These are phyloP conservation scores for Didymosphaeria variabile DNA, from an alignment of 2,329 filamentous ascomycete genomes.

Conservation along the genomic window DNA sequence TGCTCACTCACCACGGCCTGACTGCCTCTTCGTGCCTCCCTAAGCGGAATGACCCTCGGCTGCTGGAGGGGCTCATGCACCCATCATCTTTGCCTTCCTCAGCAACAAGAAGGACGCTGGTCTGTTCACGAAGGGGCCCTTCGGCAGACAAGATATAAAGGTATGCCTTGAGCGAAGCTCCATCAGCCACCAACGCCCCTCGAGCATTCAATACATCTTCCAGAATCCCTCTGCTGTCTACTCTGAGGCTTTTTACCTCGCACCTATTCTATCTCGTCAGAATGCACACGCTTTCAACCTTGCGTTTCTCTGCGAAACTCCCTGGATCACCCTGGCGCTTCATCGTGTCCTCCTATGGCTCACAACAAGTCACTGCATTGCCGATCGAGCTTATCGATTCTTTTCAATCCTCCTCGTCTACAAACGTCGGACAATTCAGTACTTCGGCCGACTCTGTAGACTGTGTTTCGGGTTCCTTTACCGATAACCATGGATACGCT, in stretches of 20 bases:
- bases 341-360: neutral
- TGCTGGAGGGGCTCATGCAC: conserved; percentile 17
- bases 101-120: conserved; percentile 13
- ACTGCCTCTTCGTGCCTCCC: conserved; percentile 18
- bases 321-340: neutral
- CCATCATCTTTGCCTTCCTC: conserved; percentile 17
- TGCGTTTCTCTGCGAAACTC: conserved; percentile 7
- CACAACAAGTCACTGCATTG: neutral
- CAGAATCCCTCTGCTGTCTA: neutral
- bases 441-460: neutral
- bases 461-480: neutral
- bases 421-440: neutral
- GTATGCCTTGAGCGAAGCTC: neutral
- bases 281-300: conserved; percentile 18
- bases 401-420: too few relatives aligned
- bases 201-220: neutral
- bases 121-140: neutral
- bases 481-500: neutral
- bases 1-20: conserved; percentile 18
- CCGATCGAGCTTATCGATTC: neutral
- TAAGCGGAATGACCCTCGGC: conserved; percentile 19
- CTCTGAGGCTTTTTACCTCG: neutral
- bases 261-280: neutral
- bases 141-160: conserved; percentile 16
- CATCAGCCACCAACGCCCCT: conserved; percentile 3